Base-by-base conservation (phyloP, 345 rosid genomes). In the Isatis tinctoria region DNA sequence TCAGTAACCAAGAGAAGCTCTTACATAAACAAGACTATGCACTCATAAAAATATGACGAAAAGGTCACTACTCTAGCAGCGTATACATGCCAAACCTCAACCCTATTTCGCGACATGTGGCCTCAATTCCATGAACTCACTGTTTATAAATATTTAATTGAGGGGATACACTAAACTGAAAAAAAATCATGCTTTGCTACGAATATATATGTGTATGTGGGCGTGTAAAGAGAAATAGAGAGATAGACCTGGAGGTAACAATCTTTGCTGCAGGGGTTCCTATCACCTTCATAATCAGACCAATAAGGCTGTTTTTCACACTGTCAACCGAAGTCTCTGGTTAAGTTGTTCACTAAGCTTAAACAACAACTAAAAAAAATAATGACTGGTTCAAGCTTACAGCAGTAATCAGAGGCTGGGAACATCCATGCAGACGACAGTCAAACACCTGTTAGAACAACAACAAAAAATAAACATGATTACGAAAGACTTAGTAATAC, bases 391-490 rank as follows among this genome's bases (percentile, higher is more conserved):
- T 79, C 18, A 69, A 56, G 80, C 97, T 92, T 84, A 95, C 99
- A 65, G 96, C 92, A 79, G 75, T 78, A 51, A 92, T 85, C 80
- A 92, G 53, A 75, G 87, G 80, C 83, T 95, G 99, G 33, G 99
- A 92, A 78, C 99, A 92, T 68, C 97, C 99, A 87, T 95, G 99
- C 68, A 95, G 88, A 77, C 96, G 96, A 76, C 97, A 95, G 80
- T 95, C 99, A 86, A 95, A 95, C 49, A 92, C 82, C 99, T 95
- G 93, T 80, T 78, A 57, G 67, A 28, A 48, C n/a, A 72, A 58
- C 11, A 49, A 59, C 60, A 76, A 71, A 30, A 18, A 54, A 58
- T 65, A 56, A 65, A 22, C 48, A 71, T 39, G 49, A 47, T 47
- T 63, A 57, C 10, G 24, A 65, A 59, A 40, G 39, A 65, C 26